Evolutionary conservation across 305 asterid genomes (phyloP).

Genomic region (Solanum hybrid): DNA sequence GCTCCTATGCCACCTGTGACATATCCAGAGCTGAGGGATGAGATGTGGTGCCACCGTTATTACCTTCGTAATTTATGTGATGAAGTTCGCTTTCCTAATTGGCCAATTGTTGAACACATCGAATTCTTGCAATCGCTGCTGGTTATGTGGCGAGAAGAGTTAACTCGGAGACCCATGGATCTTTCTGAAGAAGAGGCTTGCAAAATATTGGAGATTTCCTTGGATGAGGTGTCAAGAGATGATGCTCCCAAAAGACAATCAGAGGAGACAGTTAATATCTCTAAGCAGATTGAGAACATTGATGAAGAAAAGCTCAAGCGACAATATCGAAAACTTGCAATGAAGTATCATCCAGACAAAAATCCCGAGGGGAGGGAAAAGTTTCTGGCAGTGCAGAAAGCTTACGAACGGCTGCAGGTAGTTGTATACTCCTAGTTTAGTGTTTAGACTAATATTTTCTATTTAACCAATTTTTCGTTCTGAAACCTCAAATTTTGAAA

Average conservation of each 20-base stretch:
- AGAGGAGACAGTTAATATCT: constrained; percentile 37
- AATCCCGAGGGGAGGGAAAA: constrained; percentile 97
- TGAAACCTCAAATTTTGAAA: not conserved
- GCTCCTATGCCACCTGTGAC: constrained; percentile 99
- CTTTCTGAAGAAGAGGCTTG: constrained; percentile 99
- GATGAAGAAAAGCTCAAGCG: constrained; percentile 99
- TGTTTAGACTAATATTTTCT: not conserved
- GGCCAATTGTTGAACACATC: constrained; percentile 99
- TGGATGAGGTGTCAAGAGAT: constrained; percentile 85
- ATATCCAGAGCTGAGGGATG: constrained; percentile 92
- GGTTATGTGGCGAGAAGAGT: constrained; percentile 97
- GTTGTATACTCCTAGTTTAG: not conserved
- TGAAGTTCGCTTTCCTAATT: constrained; percentile 90
- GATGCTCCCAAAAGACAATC: constrained; percentile 51
- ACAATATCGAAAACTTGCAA: constrained; percentile 94
- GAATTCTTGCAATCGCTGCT: constrained; percentile 95
- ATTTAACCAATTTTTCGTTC: not conserved
- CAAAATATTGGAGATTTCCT: constrained; percentile 80
- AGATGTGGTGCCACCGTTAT: constrained; percentile 99
- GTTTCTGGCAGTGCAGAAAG: constrained; percentile 96
- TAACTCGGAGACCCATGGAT: constrained; percentile 97
- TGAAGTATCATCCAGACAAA: constrained; percentile 97
- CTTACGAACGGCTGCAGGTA: constrained; percentile 98
- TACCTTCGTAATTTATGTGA: constrained; percentile 91
- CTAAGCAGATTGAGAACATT: constrained; percentile 78